Evolutionary conservation across 768 basidiomycete species (phyloP).

Genomic region (Cyclocybe aegerita): DNA sequence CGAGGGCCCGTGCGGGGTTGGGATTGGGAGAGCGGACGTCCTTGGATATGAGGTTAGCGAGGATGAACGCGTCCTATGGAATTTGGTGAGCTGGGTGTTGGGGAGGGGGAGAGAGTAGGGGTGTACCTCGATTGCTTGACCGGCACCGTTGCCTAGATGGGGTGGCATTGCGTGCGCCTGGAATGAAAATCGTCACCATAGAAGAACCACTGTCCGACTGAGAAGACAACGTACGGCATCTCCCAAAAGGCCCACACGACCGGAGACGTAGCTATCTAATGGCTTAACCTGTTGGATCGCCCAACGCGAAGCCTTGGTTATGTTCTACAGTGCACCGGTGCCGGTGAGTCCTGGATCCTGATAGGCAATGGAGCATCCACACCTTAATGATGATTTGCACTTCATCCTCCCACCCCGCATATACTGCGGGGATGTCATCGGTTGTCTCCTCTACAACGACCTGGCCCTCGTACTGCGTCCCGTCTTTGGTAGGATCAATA

Average conservation of each 20-base stretch:
- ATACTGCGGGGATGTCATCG: slow-evolving; percentile 41
- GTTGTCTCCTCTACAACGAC: slow-evolving; percentile 45
- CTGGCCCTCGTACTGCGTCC: slow-evolving; percentile 41
- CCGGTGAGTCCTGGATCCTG: neutral
- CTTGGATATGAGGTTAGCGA: slow-evolving; percentile 43
- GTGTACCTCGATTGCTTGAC: slow-evolving; percentile 49
- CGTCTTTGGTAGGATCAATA: slow-evolving; percentile 45
- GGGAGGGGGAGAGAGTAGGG: slow-evolving; percentile 21
- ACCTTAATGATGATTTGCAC: slow-evolving; percentile 53
- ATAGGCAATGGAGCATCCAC: neutral
- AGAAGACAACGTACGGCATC: slow-evolving; percentile 38
- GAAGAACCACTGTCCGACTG: neutral
- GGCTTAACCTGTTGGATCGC: slow-evolving; percentile 55
- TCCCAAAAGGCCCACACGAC: slow-evolving; percentile 42
- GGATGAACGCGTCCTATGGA: slow-evolving; percentile 46
- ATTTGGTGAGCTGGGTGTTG: neutral
- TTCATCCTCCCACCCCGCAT: slow-evolving; percentile 57
- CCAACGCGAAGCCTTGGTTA: slow-evolving; percentile 52
- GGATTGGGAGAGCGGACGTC: slow-evolving; percentile 30
- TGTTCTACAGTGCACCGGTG: slow-evolving; percentile 34
- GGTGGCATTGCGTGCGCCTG: slow-evolving; percentile 50
- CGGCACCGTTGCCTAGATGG: slow-evolving; percentile 52
- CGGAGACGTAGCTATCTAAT: slow-evolving; percentile 44
- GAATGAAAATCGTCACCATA: neutral
- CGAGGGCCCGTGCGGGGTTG: slow-evolving; percentile 30